phyloP scores from a whole-genome alignment of 768 basidiomycete genomes.

The Naganishia kalamii region DNA sequence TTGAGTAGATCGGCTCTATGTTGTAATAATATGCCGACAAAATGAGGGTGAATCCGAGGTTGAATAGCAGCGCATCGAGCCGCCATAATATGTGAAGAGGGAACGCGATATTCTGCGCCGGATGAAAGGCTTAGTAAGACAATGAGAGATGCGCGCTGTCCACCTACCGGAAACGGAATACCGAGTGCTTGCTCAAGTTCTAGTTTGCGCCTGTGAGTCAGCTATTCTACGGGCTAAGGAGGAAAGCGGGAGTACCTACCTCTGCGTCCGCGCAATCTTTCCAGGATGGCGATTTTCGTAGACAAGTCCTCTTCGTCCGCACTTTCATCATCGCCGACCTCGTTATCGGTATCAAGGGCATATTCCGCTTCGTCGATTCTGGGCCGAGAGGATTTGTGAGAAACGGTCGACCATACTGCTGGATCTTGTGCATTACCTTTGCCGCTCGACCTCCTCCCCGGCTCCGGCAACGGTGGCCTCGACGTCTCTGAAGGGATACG shows the following conservation, averaged over 20 bases:
- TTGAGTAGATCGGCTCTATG: slow-evolving; percentile 39
- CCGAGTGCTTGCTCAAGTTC: slow-evolving; percentile 44
- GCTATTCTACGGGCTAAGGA: background rate
- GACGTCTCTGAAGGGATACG: background rate
- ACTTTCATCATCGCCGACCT: slow-evolving; percentile 12
- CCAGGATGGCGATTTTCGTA: slow-evolving; percentile 40
- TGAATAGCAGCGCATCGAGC: slow-evolving; percentile 43
- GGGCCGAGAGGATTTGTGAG: too few species aligned
- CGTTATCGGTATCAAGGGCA: background rate
- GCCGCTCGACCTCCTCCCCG: too few species aligned
- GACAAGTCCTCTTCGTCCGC: slow-evolving; percentile 40
- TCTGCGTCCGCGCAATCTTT: slow-evolving; percentile 38
- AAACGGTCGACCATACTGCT: too few species aligned
- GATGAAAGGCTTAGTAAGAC: background rate
- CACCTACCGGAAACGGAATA: slow-evolving; percentile 40
- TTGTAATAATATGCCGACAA: slow-evolving; percentile 45
- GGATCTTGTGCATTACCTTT: too few species aligned
- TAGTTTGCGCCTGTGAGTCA: background rate
- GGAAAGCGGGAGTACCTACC: slow-evolving; percentile 26
- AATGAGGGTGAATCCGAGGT: slow-evolving; percentile 42
- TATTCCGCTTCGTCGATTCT: too few species aligned
- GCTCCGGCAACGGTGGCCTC: too few species aligned
- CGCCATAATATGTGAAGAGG: slow-evolving; percentile 44
- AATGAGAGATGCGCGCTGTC: too few species aligned
- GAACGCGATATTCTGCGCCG: slow-evolving; percentile 40